phyloP scores from a whole-genome alignment of 1,139 yeast genomes.

The Petasospora fabianii region DNA sequence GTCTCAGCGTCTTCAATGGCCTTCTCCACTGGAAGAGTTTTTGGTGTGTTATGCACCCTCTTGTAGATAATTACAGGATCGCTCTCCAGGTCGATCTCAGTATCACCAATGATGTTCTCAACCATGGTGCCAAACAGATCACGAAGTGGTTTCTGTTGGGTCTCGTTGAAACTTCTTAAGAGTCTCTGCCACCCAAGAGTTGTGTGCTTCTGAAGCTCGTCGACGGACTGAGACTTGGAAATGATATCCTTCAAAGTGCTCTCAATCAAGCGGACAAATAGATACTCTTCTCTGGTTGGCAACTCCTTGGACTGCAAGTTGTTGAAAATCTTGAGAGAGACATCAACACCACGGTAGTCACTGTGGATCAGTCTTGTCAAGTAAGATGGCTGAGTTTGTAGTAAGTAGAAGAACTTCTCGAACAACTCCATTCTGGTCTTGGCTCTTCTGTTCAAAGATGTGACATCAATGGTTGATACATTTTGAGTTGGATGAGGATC shows the following conservation, averaged over 20 bases:
- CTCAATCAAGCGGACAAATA: constrained; percentile 59
- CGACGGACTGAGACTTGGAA: constrained; percentile 19
- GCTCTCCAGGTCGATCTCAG: constrained; percentile 68
- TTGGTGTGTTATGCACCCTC: constrained; percentile 39
- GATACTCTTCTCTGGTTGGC: constrained; percentile 65
- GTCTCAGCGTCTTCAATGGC: constrained; percentile 82
- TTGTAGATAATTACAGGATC: constrained; percentile 69
- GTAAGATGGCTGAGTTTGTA: constrained; percentile 83
- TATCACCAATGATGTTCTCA: constrained; percentile 38
- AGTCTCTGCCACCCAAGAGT: constrained; percentile 41
- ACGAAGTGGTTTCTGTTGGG: constrained; percentile 55
- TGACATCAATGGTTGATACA: constrained; percentile 23
- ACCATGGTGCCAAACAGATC: constrained; percentile 49
- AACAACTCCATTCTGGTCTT: constrained; percentile 38
- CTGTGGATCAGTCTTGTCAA: constrained; percentile 51
- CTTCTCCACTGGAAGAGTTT: constrained; percentile 49
- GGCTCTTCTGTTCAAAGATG: constrained; percentile 27
- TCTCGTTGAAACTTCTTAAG: constrained; percentile 54
- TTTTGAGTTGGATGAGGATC: constrained; percentile 22
- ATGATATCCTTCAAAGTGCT: constrained; percentile 41
- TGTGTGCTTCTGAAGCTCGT: constrained; percentile 21
- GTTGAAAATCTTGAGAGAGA: constrained; percentile 25
- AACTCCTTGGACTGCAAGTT: constrained; percentile 22
- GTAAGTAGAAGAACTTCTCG: constrained; percentile 73
- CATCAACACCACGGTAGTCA: constrained; percentile 25